Evolutionary conservation across 768 basidiomycete species (phyloP), one percentile per base, ranked within the genome.

Genomic region (Floccularia luteovirens): DNA sequence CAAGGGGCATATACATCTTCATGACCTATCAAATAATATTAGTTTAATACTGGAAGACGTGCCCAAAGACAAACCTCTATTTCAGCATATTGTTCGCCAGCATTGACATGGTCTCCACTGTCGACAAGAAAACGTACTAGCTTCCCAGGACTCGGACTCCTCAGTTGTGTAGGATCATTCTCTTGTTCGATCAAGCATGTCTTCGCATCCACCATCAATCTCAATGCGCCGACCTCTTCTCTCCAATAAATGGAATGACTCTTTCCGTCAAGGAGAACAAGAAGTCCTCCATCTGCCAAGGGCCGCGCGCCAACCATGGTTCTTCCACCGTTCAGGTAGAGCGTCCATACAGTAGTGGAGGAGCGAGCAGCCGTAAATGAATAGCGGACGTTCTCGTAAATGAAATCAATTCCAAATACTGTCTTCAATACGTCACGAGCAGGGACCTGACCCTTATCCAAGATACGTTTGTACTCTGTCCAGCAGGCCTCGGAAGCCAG

Each of bases 1-100:
- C 80, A 41, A 99, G 77, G 3, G 92, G 92, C 94, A 99, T 96
- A 63, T 96, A 96, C 96, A 98, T 99, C 70, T 99, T 97, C 91
- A 96, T 93, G 45, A 90, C 88, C 84, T 86, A 39, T 4, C 43
- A 34, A 16, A 24, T 35, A 23, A 30, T 31, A 23, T 39, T 43
- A 5, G 49, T 22, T 22, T 31, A 17, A 3, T 38, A 4, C 28
- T 16, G 19, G n/a, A 24, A 36, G 13, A 35, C 23, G 44, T 1
- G 32, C n/a, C 32, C 38, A 39, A 39, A 21, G 4, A 49, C 74
- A 40, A 48, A 89, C 89, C 75, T 98, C 96, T 32, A 99, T 97
- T 57, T 99, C 96, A 38, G 96, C 96, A 59, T 97, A 98, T 43
- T 89, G 84, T 46, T 98, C 91, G 14, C 96, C 94, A 45, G 93